phyloP scores from a whole-genome alignment of 352 stramenopile genomes.

The Discostella stelligera region DNA sequence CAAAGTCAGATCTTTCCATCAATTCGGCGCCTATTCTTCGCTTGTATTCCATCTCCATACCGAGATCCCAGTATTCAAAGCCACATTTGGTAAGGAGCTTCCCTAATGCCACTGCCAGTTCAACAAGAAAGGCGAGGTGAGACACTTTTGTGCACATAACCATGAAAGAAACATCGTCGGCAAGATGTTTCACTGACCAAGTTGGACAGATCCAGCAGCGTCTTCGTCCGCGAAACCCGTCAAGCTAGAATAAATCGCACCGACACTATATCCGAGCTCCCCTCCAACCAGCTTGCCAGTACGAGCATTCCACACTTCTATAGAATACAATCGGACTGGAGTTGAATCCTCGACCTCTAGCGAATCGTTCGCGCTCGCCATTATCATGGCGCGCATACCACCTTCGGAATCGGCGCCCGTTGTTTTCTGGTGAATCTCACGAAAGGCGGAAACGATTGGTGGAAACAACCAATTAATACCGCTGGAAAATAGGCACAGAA shows the following conservation, averaged over 20 bases:
- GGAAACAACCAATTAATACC: constrained; percentile 91
- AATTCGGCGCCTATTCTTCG: constrained; percentile 43
- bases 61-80: constrained; percentile 59
- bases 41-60: constrained; percentile 67
- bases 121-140: no score
- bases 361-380: constrained; percentile 33
- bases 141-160: not conserved
- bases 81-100: constrained; percentile 46
- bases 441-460: constrained; percentile 87
- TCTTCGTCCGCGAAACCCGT: constrained; percentile 53
- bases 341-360: constrained; percentile 45
- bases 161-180: not conserved
- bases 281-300: constrained; percentile 86
- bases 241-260: constrained; percentile 86
- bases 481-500: not conserved
- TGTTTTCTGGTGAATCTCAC: constrained; percentile 71
- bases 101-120: constrained; percentile 23
- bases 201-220: constrained; percentile 46
- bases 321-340: constrained; percentile 87
- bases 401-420: not conserved
- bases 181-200: constrained; percentile 17
- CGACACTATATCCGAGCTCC: constrained; percentile 91
- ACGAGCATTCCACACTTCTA: constrained; percentile 87
- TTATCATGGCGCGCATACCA: constrained; percentile 10
- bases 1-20: constrained; percentile 44